These are phyloP conservation scores for Baorangia bicolor DNA, from an alignment of 768 basidiomycete species.

Conservation along the genomic window DNA sequence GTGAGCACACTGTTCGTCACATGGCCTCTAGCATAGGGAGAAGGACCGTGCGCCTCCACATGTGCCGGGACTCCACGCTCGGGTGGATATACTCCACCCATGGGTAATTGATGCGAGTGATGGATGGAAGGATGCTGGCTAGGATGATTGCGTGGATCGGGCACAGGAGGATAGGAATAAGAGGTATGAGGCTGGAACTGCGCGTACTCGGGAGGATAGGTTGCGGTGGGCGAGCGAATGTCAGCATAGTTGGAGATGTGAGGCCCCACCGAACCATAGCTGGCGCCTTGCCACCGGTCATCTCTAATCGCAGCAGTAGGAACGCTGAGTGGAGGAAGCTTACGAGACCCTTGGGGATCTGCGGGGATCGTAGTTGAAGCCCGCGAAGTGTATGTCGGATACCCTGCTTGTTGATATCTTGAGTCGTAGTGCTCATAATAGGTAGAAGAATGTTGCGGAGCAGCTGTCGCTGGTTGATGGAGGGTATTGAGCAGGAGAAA, in stretches of 20 bases:
- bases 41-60: slow-evolving; percentile 39
- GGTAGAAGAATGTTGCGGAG: slow-evolving; percentile 46
- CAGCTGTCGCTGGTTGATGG: slow-evolving; percentile 33
- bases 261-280: slow-evolving; percentile 37
- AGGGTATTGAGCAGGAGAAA: neutral
- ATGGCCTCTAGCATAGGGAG: slow-evolving; percentile 50
- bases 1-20: slow-evolving; percentile 34
- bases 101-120: slow-evolving; percentile 30
- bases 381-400: slow-evolving; percentile 48
- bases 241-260: slow-evolving; percentile 38
- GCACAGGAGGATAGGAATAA: slow-evolving; percentile 34
- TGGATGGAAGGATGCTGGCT: slow-evolving; percentile 26
- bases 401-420: slow-evolving; percentile 43
- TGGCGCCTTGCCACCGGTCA: slow-evolving; percentile 48
- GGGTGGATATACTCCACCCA: slow-evolving; percentile 26
- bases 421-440: slow-evolving; percentile 59
- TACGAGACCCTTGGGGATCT: slow-evolving; percentile 52
- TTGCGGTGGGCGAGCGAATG: slow-evolving; percentile 65
- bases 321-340: slow-evolving; percentile 54
- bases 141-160: slow-evolving; percentile 37
- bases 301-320: slow-evolving; percentile 43
- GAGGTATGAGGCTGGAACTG: slow-evolving; percentile 41
- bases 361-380: slow-evolving; percentile 47
- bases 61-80: slow-evolving; percentile 40
- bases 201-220: slow-evolving; percentile 56